phyloP scores from a whole-genome alignment of 2,329 filamentous ascomycete species.

The Penicillium sp. region DNA sequence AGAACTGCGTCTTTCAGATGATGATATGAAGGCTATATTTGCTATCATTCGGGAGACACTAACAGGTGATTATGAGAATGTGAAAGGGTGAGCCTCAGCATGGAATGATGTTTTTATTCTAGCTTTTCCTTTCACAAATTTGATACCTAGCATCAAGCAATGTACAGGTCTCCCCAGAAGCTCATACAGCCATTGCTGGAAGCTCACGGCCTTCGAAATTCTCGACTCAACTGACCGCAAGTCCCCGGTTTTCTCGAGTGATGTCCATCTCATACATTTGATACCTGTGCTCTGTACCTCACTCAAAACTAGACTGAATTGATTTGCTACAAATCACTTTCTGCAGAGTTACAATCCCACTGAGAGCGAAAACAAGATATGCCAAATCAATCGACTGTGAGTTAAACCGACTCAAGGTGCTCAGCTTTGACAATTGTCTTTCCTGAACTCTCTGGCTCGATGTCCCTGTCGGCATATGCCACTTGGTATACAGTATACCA shows the following conservation, averaged over 20 bases:
- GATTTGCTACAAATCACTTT: too few species aligned
- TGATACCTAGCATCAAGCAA: not conserved
- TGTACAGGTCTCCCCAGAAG: not conserved
- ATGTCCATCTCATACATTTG: not conserved
- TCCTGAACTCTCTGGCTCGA: not conserved
- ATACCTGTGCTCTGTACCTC: not conserved
- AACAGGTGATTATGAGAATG: constrained; percentile 17
- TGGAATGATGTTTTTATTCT: not conserved
- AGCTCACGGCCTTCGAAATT: too few species aligned
- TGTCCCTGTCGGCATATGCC: constrained; percentile 10
- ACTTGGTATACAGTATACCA: constrained; percentile 22
- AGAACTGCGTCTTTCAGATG: constrained; percentile 42
- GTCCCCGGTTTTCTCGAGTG: not conserved
- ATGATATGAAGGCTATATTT: constrained; percentile 39
- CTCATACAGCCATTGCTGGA: not conserved
- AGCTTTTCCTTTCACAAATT: not conserved
- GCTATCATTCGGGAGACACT: constrained; percentile 39
- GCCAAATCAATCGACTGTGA: not conserved
- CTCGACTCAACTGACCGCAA: too few species aligned
- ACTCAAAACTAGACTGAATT: too few species aligned
- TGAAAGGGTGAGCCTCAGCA: constrained; percentile 1
- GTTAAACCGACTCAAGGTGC: not conserved
- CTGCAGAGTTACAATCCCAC: too few species aligned
- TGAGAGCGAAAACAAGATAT: too few species aligned
- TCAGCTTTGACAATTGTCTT: not conserved